phyloP scores from a whole-genome alignment of 208 protist genomes.

The Entamoeba dispar region DNA sequence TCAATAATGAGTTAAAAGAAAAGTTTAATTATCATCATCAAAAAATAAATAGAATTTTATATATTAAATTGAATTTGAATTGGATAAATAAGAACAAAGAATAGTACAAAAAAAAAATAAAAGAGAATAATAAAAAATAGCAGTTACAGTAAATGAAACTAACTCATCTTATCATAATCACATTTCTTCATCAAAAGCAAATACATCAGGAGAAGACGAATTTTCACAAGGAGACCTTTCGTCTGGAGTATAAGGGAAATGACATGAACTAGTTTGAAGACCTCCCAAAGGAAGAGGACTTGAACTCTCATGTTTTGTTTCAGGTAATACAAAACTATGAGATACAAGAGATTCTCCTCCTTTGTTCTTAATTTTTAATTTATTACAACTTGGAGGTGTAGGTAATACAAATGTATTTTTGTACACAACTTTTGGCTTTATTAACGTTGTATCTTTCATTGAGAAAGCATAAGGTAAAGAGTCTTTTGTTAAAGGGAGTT shows the following conservation, averaged over 20 bases:
- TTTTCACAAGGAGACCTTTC: not conserved
- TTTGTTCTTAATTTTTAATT: not conserved
- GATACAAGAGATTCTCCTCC: not conserved
- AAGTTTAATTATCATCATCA: too few species aligned
- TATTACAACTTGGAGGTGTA: not conserved
- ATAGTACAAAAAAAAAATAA: not conserved
- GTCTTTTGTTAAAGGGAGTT: not conserved
- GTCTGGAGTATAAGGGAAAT: not conserved
- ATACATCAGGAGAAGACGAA: not conserved
- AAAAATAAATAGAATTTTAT: too few species aligned
- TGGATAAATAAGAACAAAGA: too few species aligned
- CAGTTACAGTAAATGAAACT: not conserved
- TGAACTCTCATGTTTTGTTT: not conserved
- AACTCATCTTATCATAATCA: not conserved
- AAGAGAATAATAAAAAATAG: not conserved
- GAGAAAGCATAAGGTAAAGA: not conserved
- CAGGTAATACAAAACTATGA: not conserved
- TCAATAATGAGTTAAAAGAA: too few species aligned
- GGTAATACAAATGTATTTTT: not conserved
- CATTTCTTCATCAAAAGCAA: not conserved
- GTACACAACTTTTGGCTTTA: not conserved
- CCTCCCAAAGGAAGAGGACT: not conserved
- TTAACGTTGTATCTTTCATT: not conserved
- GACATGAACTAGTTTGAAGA: not conserved
- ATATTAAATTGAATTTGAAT: too few species aligned